Evolutionary conservation across 768 basidiomycete species (phyloP), one percentile per base, ranked within the genome.

Genomic region (Epithele typhae): DNA sequence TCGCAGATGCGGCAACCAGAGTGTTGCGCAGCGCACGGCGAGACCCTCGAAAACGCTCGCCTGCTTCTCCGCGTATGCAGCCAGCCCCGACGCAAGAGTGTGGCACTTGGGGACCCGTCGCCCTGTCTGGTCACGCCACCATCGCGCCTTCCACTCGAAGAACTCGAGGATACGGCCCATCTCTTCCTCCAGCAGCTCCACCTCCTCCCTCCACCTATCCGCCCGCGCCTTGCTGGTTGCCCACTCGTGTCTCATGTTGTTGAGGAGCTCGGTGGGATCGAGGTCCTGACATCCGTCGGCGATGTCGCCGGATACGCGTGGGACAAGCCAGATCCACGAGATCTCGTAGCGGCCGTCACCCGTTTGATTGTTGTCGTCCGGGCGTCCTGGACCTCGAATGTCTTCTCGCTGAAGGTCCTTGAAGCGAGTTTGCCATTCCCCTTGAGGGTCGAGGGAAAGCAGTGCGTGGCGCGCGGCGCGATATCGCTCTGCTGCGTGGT

Each of bases 121-220:
- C 10, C 10, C 4, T 10, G 10, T 4, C 36, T 37, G n/a, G 11
- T 40, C 15, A 1, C 24, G 9, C 62, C 64, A 65, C 17, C 48
- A 33, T 1, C 48, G 19, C 1, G 46, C 40, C 37, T 63, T 40
- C 51, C 57, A 61, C 15, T 50, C 35, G n/a, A 56, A 45, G 17
- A 48, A 60, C 5, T 48, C 45, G 12, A 59, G 30, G 1, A 65
- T 49, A 3, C 65, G 53, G 1, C 58, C 40, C 67, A 68, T 68
- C 49, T 71, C 69, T 42, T 69, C 69, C 12, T 52, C 40, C 0
- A 71, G 48, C 5, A 70, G 54, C 0, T 57, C 21, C n/a, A 62
- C 61, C 43, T 72, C 68, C 44, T 72, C 68, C 21, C 55, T 54
- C 66, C 67, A 70, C 0, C 64, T 53, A 37, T 62, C 50, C 1